Conservation (phyloP, 352 stramenopile genomes). For the Phytophthora fragariaefolia region DNA sequence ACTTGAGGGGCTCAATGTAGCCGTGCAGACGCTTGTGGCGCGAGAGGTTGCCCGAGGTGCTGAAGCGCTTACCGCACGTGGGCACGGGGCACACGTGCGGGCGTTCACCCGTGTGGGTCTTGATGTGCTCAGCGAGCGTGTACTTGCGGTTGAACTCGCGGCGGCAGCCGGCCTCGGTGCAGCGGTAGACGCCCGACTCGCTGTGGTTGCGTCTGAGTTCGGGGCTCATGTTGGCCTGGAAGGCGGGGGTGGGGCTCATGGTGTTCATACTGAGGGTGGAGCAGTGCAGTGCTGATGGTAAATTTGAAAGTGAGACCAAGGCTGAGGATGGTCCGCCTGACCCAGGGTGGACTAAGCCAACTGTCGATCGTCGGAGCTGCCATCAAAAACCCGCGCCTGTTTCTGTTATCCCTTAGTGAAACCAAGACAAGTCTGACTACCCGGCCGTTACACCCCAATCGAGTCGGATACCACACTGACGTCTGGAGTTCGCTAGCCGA, state of each 20-base stretch:
- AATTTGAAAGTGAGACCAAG: conserved; percentile 31
- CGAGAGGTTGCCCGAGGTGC: conserved; percentile 50
- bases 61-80: conserved; percentile 53
- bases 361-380: conserved; percentile 3
- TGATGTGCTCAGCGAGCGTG: conserved; percentile 71
- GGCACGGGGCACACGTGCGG: conserved; percentile 43
- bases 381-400: conserved; percentile 18
- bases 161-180: conserved; percentile 34
- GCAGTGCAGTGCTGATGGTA: conserved; percentile 13
- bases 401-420: conserved; percentile 21
- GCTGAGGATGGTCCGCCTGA: conserved; percentile 13
- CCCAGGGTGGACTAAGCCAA: conserved; percentile 23
- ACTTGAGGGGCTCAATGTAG: conserved; percentile 41
- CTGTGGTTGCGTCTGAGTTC: conserved; percentile 28
- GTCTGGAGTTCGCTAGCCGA: conserved; percentile 36
- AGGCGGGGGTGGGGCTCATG: conserved; percentile 7
- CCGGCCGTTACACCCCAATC: conserved; percentile 20
- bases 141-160: conserved; percentile 68
- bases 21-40: conserved; percentile 49
- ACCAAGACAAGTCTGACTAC: conserved; percentile 33
- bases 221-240: conserved; percentile 22
- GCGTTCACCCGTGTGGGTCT: conserved; percentile 69
- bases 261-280: conserved; percentile 23
- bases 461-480: conserved; percentile 24
- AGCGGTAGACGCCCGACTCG: conserved; percentile 28